phyloP scores from a whole-genome alignment of 2,329 filamentous ascomycete genomes.

The Trichoderma koningiopsis region DNA sequence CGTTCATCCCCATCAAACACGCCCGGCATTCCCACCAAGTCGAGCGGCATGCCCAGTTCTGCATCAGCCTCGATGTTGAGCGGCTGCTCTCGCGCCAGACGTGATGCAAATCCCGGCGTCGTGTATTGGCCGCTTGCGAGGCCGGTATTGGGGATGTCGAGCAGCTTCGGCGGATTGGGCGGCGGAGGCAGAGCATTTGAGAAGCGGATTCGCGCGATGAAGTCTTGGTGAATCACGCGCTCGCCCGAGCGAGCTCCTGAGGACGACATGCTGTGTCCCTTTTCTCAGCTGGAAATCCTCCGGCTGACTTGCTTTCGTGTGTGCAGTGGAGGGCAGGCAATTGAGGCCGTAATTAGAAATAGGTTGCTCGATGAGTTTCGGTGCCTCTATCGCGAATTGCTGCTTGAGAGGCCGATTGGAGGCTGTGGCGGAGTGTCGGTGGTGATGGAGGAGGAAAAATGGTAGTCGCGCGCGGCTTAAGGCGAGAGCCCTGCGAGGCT shows the following conservation, averaged over 20 bases:
- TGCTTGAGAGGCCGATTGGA: neutral
- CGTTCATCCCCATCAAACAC: conserved; percentile 94
- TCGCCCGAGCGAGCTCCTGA: conserved; percentile 49
- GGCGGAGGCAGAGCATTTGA: conserved; percentile 94
- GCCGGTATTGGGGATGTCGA: conserved; percentile 94
- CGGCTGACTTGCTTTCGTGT: neutral
- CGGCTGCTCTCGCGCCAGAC: conserved; percentile 86
- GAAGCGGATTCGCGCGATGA: conserved; percentile 93
- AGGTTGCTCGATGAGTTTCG: neutral
- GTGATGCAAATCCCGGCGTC: conserved; percentile 83
- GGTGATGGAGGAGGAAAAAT: conserved; percentile 11
- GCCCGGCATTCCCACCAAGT: conserved; percentile 90
- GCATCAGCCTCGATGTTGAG: conserved; percentile 97
- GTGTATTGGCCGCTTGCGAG: conserved; percentile 87
- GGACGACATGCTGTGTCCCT: conserved; percentile 37
- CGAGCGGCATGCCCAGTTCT: conserved; percentile 95
- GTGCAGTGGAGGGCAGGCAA: neutral
- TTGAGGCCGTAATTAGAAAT: neutral
- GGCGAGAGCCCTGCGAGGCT: conserved; percentile 18
- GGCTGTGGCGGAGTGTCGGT: conserved; percentile 1
- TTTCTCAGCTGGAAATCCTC: neutral
- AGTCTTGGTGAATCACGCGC: conserved; percentile 83
- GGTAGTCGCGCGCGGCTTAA: conserved; percentile 17
- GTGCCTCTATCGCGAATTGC: neutral
- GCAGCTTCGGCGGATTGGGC: conserved; percentile 90